Evolutionary conservation across 108 stramenopile species (phyloP), one percentile per base, ranked within the genome.

Genomic region (Skeletonema menzelii): DNA sequence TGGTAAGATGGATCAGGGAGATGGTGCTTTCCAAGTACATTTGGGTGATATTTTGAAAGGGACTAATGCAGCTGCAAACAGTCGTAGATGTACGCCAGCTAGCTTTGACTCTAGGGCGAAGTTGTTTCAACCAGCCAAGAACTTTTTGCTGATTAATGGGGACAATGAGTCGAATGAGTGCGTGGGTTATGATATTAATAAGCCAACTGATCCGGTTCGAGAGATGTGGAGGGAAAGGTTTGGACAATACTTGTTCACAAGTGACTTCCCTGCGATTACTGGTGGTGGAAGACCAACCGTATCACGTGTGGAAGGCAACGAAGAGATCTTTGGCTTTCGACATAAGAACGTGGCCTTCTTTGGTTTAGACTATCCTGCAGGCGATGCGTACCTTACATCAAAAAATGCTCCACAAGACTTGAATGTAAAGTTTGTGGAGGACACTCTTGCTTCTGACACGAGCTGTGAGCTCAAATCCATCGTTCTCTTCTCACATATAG

Each of bases 111-210:
- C 35, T 12, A 37, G 35, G 35, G 35, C 35, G 12, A 12, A 37
- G 35, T 37, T 37, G 35, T 37, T 37, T 10, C 35, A 37, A 11
- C 35, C 35, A 10, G 35, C 35, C 35, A 37, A 37, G 35, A 37
- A 37, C 35, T 37, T 37, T 37, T 37, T 37, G 46, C 46, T 47
- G 4, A 47, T 47, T 47, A 47, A 47, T 47, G 46, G 46, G n/a
- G 46, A 47, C 46, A 47, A 47, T 47, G 46, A 47, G 46, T 47
- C 46, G 46, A 47, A 47, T 47, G 46, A 47, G 46, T 47, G 46
- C 17, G 5, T 47, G 0, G 46, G 46, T 5, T 47, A 47, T 47
- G 17, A 47, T 7, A 47, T 47, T 47, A 47, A n/a, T 17, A 19
- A 47, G 46, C 17, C 46, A 47, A 47, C 17, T 47, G 46, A 47